These are phyloP conservation scores for Boletus subparvulus DNA, from an alignment of 768 basidiomycete genomes.

Conservation along the genomic window DNA sequence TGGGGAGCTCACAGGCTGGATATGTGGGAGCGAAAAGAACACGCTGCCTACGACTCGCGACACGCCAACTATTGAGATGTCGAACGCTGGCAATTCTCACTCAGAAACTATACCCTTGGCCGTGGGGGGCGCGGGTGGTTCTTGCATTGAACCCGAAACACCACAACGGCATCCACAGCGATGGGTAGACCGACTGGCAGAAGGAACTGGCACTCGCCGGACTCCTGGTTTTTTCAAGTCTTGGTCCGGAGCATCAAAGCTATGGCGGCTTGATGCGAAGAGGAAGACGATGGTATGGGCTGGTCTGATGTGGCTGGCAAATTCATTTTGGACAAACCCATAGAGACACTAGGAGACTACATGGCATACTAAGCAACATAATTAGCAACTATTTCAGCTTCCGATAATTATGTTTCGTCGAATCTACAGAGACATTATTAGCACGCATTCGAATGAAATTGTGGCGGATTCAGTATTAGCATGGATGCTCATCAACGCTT, in stretches of 20 bases:
- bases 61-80: not conserved
- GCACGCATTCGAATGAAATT: conserved; percentile 10
- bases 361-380: not conserved
- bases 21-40: conserved; percentile 43
- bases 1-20: conserved; percentile 60
- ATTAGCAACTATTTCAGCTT: not conserved
- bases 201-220: conserved; percentile 25
- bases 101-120: conserved; percentile 14
- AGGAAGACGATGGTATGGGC: conserved; percentile 43
- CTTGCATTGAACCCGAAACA: conserved; percentile 35
- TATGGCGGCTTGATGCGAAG: conserved; percentile 41
- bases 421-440: conserved; percentile 20
- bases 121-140: not conserved
- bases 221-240: conserved; percentile 27
- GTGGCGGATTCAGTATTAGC: conserved; percentile 73
- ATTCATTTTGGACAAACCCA: conserved; percentile 54
- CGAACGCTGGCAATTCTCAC: not conserved
- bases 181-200: conserved; percentile 54
- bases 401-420: not conserved
- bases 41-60: conserved; percentile 22
- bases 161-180: conserved; percentile 38
- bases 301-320: conserved; percentile 61
- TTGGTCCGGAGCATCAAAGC: conserved; percentile 29
- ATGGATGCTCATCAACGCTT: conserved; percentile 77
- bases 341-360: conserved; percentile 1